A percentile compares a stretch with the other conserved stretches of the same genome.
phyloP scores from a whole-genome alignment of 208 protist genomes.

The Acanthamoeba lenticulata region DNA sequence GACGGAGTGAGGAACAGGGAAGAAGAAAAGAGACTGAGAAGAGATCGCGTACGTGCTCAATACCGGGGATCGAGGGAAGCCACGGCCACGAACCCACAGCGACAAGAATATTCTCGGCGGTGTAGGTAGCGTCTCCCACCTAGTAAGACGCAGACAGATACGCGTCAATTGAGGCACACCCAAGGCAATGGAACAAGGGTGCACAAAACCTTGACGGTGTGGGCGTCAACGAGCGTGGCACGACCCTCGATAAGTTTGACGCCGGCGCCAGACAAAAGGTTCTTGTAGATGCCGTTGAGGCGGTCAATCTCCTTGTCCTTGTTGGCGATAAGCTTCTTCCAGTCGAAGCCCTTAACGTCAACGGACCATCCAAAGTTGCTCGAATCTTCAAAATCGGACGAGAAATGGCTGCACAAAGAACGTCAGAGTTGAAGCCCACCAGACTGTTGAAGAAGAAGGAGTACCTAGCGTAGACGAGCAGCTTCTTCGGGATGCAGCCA shows the following conservation, averaged over 20 bases:
- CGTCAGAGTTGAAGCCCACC: not conserved
- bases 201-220: slow-evolving; percentile 73
- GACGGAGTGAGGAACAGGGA: not conserved
- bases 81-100: slow-evolving; percentile 80
- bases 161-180: not conserved
- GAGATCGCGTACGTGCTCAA: not conserved
- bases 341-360: not conserved
- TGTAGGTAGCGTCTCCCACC: not conserved
- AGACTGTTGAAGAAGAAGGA: not conserved
- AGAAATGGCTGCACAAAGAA: not conserved
- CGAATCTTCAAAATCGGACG: not conserved
- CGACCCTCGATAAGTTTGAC: slow-evolving; percentile 75
- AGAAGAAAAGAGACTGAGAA: not conserved
- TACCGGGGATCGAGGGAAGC: slow-evolving; percentile 68
- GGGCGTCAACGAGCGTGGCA: slow-evolving; percentile 78
- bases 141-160: not conserved
- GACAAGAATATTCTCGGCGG: slow-evolving; percentile 85
- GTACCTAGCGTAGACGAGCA: too few species aligned
- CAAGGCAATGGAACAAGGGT: not conserved
- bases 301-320: slow-evolving; percentile 13
- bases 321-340: not conserved
- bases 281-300: slow-evolving; percentile 1
- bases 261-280: not conserved
- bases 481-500: too few species aligned
- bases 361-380: not conserved